These are phyloP conservation scores for Moniliella sp. DNA, from an alignment of 1,284 basidiomycete genomes.

Conservation along the genomic window DNA sequence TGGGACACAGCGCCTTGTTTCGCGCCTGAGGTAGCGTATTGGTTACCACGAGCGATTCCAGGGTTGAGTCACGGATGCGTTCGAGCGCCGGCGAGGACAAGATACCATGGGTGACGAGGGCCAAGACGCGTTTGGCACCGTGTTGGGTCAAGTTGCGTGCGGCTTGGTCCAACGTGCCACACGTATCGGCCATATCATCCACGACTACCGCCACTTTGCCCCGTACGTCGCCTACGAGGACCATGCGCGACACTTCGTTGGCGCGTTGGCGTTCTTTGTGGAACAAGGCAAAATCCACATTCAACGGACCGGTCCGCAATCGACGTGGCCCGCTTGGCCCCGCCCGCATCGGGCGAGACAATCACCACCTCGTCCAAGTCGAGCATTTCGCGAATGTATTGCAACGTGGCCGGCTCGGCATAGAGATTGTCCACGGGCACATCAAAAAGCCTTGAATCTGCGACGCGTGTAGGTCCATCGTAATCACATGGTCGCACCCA, in stretches of 20 bases:
- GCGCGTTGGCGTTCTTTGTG: constrained; percentile 74
- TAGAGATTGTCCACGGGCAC: constrained; percentile 76
- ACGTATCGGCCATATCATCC: constrained; percentile 96
- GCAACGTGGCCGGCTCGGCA: constrained; percentile 18
- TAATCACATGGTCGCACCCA: constrained; percentile 93
- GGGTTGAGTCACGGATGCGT: constrained; percentile 49
- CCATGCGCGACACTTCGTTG: too few relatives aligned
- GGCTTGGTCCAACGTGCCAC: constrained; percentile 63
- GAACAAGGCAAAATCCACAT: constrained; percentile 86
- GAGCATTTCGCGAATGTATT: constrained; percentile 59
- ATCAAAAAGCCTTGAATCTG: constrained; percentile 99
- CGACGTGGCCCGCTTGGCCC: constrained; percentile 85
- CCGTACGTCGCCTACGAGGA: constrained; percentile 84
- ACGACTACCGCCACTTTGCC: constrained; percentile 82
- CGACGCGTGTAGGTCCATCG: constrained; percentile 90
- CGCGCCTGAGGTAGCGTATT: constrained; percentile 52
- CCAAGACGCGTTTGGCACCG: constrained; percentile 73
- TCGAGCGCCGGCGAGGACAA: constrained; percentile 63
- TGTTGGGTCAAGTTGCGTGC: constrained; percentile 63
- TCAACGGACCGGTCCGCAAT: constrained; percentile 74
- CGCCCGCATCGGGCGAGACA: constrained; percentile 88
- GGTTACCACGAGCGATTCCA: constrained; percentile 69
- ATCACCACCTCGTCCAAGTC: constrained; percentile 74
- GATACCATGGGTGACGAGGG: constrained; percentile 74
- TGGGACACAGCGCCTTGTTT: constrained; percentile 44